A percentile compares a stretch with the other conserved stretches of the same genome.
phyloP scores from a whole-genome alignment of 2,329 filamentous ascomycete genomes.

The Bipolaris zeicola region DNA sequence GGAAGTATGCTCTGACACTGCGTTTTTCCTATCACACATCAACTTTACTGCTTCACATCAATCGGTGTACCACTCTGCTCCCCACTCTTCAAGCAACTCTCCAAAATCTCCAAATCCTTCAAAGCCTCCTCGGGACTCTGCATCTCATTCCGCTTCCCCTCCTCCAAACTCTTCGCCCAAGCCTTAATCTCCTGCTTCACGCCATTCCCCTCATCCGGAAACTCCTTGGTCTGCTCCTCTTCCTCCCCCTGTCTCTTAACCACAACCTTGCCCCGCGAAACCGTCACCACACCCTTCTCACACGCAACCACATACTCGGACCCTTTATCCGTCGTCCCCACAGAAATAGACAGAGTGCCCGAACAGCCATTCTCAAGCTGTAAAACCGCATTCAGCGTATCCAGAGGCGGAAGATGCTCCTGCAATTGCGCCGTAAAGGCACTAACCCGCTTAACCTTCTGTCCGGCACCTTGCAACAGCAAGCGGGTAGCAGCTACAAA shows the following conservation, averaged over 20 bases:
- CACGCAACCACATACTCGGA: slow-evolving; percentile 64
- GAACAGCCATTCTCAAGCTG: slow-evolving; percentile 60
- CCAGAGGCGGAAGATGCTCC: slow-evolving; percentile 66
- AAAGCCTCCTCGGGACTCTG: slow-evolving; percentile 65
- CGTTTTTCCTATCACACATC: not conserved
- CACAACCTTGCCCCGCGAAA: slow-evolving; percentile 52
- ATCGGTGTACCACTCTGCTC: slow-evolving; percentile 46
- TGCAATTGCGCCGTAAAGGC: slow-evolving; percentile 63
- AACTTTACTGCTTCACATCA: slow-evolving; percentile 18
- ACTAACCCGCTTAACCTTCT: slow-evolving; percentile 55
- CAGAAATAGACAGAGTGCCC: slow-evolving; percentile 64
- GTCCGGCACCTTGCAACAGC: slow-evolving; percentile 56
- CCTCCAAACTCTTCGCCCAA: slow-evolving; percentile 61
- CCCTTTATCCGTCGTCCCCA: slow-evolving; percentile 61
- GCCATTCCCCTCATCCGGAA: slow-evolving; percentile 57
- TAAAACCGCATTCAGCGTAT: slow-evolving; percentile 67
- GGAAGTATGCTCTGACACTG: too few species aligned
- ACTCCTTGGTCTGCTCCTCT: slow-evolving; percentile 51
- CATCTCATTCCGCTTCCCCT: slow-evolving; percentile 56
- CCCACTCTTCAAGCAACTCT: slow-evolving; percentile 50
- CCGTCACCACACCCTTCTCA: slow-evolving; percentile 62
- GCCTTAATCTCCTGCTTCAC: slow-evolving; percentile 66
- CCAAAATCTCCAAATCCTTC: slow-evolving; percentile 63
- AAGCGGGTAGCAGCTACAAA: slow-evolving; percentile 67
- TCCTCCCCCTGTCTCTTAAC: slow-evolving; percentile 27